A percentile compares a stretch with the other conserved stretches of the same genome.
These are phyloP conservation scores for Trichosanthes cucumerina DNA, from an alignment of 306 rosid species.

Conservation along the genomic window DNA sequence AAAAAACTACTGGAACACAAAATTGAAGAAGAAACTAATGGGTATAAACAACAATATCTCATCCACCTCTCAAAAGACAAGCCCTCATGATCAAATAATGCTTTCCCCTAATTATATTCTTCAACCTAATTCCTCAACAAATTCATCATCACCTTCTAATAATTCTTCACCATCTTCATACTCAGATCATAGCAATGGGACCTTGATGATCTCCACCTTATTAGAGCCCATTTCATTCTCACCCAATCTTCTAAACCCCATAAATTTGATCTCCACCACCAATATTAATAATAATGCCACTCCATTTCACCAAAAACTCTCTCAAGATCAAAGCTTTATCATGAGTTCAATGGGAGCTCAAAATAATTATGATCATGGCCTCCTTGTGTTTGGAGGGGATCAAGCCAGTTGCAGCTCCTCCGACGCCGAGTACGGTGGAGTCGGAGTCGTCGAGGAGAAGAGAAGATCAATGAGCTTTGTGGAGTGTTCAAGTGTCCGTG, in stretches of 20 bases:
- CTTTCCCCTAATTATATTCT: background rate
- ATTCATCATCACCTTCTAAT: slow-evolving; percentile 14
- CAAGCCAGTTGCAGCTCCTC: slow-evolving; percentile 49
- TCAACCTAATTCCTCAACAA: slow-evolving; percentile 8
- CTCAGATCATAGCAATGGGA: slow-evolving; percentile 11
- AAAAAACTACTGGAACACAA: slow-evolving; percentile 96
- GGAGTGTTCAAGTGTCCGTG: slow-evolving; percentile 12
- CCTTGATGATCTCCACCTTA: slow-evolving; percentile 23
- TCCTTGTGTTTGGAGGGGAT: slow-evolving; percentile 34
- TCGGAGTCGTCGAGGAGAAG: slow-evolving; percentile 23
- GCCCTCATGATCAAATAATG: no score
- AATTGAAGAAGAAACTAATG: slow-evolving; percentile 72
- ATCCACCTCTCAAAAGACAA: slow-evolving; percentile 19
- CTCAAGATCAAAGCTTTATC: slow-evolving; percentile 31
- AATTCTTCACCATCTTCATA: slow-evolving; percentile 32
- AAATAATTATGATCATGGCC: slow-evolving; percentile 12
- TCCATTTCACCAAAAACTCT: slow-evolving; percentile 13
- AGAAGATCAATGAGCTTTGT: slow-evolving; percentile 26
- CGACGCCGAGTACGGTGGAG: slow-evolving; percentile 17
- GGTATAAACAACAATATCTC: slow-evolving; percentile 18
- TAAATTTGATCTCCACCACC: background rate
- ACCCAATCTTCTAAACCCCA: slow-evolving; percentile 26
- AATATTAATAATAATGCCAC: slow-evolving; percentile 10
- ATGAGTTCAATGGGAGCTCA: background rate
- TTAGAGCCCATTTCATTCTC: slow-evolving; percentile 32